phyloP scores from a whole-genome alignment of 345 rosid genomes.

The Balakata baccata region DNA sequence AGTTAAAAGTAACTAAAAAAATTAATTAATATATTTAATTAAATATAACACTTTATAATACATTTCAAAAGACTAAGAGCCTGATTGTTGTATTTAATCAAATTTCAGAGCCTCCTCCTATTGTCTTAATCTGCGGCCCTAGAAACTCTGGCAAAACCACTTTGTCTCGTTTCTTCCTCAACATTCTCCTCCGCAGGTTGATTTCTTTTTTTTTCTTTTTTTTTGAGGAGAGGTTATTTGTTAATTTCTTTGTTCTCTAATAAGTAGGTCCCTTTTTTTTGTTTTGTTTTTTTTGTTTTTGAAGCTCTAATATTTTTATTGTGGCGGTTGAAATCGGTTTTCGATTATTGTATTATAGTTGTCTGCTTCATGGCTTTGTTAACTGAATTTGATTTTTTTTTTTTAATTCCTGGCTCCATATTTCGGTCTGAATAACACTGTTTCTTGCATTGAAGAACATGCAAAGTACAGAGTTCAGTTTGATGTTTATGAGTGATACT shows the following conservation, averaged over 20 bases:
- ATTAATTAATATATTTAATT: too few species aligned
- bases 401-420: neutral
- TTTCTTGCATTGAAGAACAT: neutral
- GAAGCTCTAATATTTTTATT: neutral
- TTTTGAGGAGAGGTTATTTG: neutral
- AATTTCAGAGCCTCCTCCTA: conserved; percentile 49
- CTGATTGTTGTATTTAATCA: too few species aligned
- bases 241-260: neutral
- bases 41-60: too few species aligned
- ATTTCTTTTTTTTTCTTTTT: too few species aligned
- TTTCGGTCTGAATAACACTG: neutral
- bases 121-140: conserved; percentile 68
- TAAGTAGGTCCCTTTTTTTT: neutral
- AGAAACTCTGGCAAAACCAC: conserved; percentile 83
- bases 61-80: too few species aligned
- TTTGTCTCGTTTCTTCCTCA: conserved; percentile 78
- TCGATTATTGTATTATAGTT: neutral
- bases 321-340: neutral
- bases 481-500: conserved; percentile 6
- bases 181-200: conserved; percentile 73
- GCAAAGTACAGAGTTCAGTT: neutral
- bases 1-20: too few species aligned
- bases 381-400: conserved; percentile 3
- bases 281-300: too few species aligned
- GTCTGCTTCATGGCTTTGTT: conserved; percentile 10